Conservation (phyloP, 495 filamentous ascomycete species). For the Trichoderma erinaceum region DNA sequence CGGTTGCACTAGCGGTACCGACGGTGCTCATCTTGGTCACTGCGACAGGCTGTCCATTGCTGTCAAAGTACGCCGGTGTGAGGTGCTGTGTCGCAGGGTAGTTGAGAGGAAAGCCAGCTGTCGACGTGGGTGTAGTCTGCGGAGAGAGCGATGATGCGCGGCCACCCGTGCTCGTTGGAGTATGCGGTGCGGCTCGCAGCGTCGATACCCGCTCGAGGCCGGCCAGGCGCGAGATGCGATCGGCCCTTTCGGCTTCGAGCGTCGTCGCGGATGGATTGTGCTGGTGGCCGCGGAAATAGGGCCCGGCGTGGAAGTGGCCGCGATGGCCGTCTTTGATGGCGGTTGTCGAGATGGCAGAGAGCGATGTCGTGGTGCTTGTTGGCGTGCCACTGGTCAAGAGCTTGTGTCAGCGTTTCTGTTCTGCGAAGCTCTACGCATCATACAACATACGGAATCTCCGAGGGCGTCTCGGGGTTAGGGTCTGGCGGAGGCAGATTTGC, state of each 20-base stretch:
- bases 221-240: constrained; percentile 85
- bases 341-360: constrained; percentile 81
- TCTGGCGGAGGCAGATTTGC: constrained; percentile 82
- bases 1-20: constrained; percentile 66
- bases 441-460: constrained; percentile 74
- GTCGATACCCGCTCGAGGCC: constrained; percentile 76
- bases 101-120: constrained; percentile 27
- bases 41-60: constrained; percentile 49
- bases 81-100: constrained; percentile 30
- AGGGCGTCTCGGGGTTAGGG: constrained; percentile 80
- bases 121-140: constrained; percentile 28
- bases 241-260: constrained; percentile 83
- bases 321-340: constrained; percentile 92
- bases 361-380: constrained; percentile 76
- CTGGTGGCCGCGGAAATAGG: constrained; percentile 42
- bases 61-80: constrained; percentile 64
- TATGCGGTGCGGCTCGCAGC: constrained; percentile 45
- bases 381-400: constrained; percentile 67
- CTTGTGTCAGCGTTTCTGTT: constrained; percentile 4
- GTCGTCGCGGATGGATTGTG: constrained; percentile 60
- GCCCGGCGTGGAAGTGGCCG: constrained; percentile 48
- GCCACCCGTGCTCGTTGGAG: constrained; percentile 23
- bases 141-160: constrained; percentile 22
- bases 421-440: constrained; percentile 1
- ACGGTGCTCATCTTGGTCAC: constrained; percentile 73